A percentile compares a stretch with the other conserved stretches of the same genome.
Evolutionary conservation across 73 alveolate genomes (phyloP).

Genomic region (Paramecium sexaurelia): DNA sequence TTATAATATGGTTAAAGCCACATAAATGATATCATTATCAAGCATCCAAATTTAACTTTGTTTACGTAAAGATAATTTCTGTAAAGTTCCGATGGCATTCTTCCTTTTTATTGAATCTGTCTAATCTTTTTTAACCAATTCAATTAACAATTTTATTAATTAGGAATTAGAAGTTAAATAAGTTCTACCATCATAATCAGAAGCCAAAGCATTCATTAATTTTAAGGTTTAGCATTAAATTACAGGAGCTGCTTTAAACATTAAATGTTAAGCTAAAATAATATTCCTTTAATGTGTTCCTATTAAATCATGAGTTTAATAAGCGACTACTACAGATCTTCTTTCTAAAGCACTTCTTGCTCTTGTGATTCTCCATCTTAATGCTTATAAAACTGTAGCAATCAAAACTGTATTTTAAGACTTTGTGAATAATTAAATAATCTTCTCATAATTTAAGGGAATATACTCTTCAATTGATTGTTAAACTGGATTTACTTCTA

Average conservation of each 20-base stretch:
- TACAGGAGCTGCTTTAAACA: background rate
- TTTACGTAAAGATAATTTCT: constrained; percentile 94
- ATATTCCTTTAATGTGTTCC: constrained; percentile 71
- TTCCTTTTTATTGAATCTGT: constrained; percentile 90
- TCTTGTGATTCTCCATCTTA: constrained; percentile 89
- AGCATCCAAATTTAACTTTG: constrained; percentile 94
- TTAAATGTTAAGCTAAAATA: constrained; percentile 49
- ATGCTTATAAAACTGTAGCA: constrained; percentile 83
- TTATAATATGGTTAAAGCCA: constrained; percentile 87
- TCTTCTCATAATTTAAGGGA: constrained; percentile 75
- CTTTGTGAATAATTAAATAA: constrained; percentile 69
- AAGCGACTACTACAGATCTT: constrained; percentile 77
- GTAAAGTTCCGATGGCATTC: constrained; percentile 93
- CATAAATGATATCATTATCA: constrained; percentile 93
- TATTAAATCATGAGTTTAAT: constrained; percentile 75
- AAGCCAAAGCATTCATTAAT: constrained; percentile 92
- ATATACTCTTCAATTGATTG: constrained; percentile 27
- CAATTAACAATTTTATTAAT: constrained; percentile 87
- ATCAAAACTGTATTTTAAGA: constrained; percentile 72
- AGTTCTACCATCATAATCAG: constrained; percentile 94
- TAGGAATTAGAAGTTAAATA: constrained; percentile 87
- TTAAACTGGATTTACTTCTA: background rate
- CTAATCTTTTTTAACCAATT: constrained; percentile 82
- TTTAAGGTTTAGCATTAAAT: constrained; percentile 80
- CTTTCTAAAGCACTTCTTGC: constrained; percentile 79